Evolutionary conservation across 768 basidiomycete species (phyloP).

Genomic region (Phlebiopsis flavidoalba): DNA sequence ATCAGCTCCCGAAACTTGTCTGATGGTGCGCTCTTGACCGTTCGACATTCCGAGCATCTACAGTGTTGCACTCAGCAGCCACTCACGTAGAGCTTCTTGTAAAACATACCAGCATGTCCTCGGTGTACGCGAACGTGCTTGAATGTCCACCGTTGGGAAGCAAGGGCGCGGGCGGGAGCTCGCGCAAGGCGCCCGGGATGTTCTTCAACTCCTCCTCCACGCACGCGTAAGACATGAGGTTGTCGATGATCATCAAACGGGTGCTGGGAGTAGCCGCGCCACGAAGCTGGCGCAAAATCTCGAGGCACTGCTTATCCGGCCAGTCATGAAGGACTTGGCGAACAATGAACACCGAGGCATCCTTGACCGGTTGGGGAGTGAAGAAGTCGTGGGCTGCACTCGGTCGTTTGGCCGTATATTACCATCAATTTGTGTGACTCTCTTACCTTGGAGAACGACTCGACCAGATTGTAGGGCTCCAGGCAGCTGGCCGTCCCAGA

Average conservation of each 20-base stretch:
- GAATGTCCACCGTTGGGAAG: slow-evolving; percentile 8
- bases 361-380: slow-evolving; percentile 22
- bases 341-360: slow-evolving; percentile 21
- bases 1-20: not conserved
- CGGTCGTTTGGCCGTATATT: not conserved
- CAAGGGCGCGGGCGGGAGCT: slow-evolving; percentile 3
- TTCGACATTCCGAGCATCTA: slow-evolving; percentile 3
- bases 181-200: slow-evolving; percentile 3
- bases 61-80: not conserved
- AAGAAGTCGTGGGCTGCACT: slow-evolving; percentile 21
- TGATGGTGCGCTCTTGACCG: not conserved
- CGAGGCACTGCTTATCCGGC: slow-evolving; percentile 26
- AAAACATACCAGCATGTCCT: slow-evolving; percentile 4
- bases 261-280: slow-evolving; percentile 19
- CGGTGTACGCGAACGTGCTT: not conserved
- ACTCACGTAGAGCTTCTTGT: not conserved
- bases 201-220: slow-evolving; percentile 11
- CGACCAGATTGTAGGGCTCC: not conserved
- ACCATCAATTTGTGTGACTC: not conserved
- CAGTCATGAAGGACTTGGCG: slow-evolving; percentile 28
- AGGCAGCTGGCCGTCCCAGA: not conserved
- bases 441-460: slow-evolving; percentile 3
- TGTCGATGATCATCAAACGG: slow-evolving; percentile 22
- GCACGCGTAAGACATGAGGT: slow-evolving; percentile 20
- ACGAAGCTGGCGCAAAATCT: slow-evolving; percentile 23